Percentiles rank a stretch among this genome's conserved stretches.
phyloP scores from a whole-genome alignment of 495 filamentous ascomycete species.

The Daldinia decipiens region DNA sequence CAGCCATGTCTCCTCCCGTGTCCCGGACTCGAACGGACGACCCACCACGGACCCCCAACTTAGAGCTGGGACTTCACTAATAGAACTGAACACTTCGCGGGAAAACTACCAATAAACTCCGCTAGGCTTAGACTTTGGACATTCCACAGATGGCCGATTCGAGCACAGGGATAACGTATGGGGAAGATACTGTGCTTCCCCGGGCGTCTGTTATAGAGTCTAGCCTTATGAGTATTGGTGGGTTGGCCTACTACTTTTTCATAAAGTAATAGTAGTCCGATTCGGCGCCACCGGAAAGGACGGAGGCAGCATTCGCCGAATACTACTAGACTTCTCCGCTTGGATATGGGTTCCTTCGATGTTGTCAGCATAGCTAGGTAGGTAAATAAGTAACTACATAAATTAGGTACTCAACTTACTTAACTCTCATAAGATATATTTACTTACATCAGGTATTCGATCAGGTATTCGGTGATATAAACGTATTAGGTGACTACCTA shows the following conservation, averaged over 20 bases:
- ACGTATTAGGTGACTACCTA: neutral
- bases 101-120: conserved; percentile 13
- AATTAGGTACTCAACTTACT: neutral
- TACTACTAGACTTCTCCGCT: neutral
- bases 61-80: conserved; percentile 1
- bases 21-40: conserved; percentile 42
- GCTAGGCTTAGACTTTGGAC: neutral
- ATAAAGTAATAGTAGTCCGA: neutral
- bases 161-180: conserved; percentile 2
- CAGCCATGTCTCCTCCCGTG: conserved; percentile 21
- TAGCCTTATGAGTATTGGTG: neutral
- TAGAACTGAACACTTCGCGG: conserved; percentile 20
- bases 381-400: too few relatives aligned
- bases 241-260: neutral
- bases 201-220: neutral
- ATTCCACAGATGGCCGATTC: conserved; percentile 10
- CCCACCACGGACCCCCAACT: conserved; percentile 42
- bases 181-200: neutral
- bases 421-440: neutral
- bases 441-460: too few relatives aligned
- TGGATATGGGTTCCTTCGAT: neutral
- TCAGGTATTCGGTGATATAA: neutral
- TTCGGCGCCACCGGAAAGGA: conserved; percentile 8
- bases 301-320: conserved; percentile 20
- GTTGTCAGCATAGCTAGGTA: neutral